These are phyloP conservation scores for Aspergillus pseudonomiae DNA, from an alignment of 2,329 filamentous ascomycete genomes.

Conservation along the genomic window DNA sequence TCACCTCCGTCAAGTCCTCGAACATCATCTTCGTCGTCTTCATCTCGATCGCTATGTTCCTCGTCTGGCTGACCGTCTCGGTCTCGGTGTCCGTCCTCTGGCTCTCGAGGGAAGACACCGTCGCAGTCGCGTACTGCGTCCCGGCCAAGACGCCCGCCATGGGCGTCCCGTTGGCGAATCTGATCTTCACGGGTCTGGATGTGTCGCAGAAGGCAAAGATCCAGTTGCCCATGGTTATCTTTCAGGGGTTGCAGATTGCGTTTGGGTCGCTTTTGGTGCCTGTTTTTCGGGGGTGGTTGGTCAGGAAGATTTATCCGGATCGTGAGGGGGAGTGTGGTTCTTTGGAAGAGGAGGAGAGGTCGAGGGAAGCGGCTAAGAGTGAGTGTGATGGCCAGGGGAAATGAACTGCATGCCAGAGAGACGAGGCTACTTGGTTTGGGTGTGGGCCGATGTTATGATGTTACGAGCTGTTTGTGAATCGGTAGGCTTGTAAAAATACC, in stretches of 20 bases:
- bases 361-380: neutral
- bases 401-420: neutral
- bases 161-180: neutral
- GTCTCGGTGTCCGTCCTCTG: neutral
- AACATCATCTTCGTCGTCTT: slow-evolving; percentile 2
- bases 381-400: neutral
- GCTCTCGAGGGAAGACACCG: neutral
- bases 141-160: neutral
- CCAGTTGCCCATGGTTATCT: neutral
- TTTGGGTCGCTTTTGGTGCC: neutral
- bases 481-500: too few species aligned
- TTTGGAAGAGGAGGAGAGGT: neutral
- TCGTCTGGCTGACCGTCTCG: neutral
- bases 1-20: neutral
- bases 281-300: neutral
- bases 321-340: neutral
- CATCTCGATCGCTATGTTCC: neutral
- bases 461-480: neutral
- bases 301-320: neutral
- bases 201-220: neutral
- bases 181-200: neutral
- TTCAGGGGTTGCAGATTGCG: neutral
- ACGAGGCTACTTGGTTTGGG: too few species aligned
- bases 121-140: neutral
- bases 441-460: neutral